phyloP scores from a whole-genome alignment of 2,329 filamentous ascomycete species.

The Aspergillus sp. region DNA sequence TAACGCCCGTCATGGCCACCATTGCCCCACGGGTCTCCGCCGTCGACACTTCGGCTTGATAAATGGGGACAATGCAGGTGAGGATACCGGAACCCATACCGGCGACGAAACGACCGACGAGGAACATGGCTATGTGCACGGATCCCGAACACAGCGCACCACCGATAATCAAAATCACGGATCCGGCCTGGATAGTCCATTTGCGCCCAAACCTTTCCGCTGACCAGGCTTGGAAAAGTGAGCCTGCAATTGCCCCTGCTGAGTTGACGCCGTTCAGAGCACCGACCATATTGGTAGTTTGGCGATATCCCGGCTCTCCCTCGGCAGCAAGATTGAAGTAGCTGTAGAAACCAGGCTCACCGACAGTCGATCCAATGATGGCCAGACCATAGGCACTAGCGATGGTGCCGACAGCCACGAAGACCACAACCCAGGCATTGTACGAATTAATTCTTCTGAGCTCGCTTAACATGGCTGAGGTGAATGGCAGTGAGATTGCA shows the following conservation, averaged over 20 bases:
- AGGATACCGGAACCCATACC: slow-evolving; percentile 65
- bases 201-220: slow-evolving; percentile 32
- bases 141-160: slow-evolving; percentile 33
- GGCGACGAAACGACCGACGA: slow-evolving; percentile 60
- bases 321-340: slow-evolving; percentile 34
- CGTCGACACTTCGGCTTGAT: slow-evolving; percentile 45
- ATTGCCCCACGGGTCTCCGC: slow-evolving; percentile 34
- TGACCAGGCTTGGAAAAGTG: slow-evolving; percentile 32
- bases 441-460: slow-evolving; percentile 15
- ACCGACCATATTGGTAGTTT: slow-evolving; percentile 37
- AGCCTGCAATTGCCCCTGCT: slow-evolving; percentile 35
- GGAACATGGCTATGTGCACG: slow-evolving; percentile 34
- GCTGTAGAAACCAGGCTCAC: slow-evolving; percentile 40
- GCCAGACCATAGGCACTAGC: slow-evolving; percentile 26
- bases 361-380: slow-evolving; percentile 39
- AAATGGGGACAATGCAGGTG: slow-evolving; percentile 61
- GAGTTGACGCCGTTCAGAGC: slow-evolving; percentile 41
- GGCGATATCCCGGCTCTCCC: slow-evolving; percentile 33
- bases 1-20: slow-evolving; percentile 34
- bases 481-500: not conserved
- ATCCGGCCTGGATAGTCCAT: slow-evolving; percentile 14
- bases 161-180: slow-evolving; percentile 31
- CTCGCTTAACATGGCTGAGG: not conserved
- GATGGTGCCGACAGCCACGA: slow-evolving; percentile 27
- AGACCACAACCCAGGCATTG: slow-evolving; percentile 27